Evolutionary conservation across 2,329 filamentous ascomycete genomes (phyloP).

Genomic region (Penicillium sp.): DNA sequence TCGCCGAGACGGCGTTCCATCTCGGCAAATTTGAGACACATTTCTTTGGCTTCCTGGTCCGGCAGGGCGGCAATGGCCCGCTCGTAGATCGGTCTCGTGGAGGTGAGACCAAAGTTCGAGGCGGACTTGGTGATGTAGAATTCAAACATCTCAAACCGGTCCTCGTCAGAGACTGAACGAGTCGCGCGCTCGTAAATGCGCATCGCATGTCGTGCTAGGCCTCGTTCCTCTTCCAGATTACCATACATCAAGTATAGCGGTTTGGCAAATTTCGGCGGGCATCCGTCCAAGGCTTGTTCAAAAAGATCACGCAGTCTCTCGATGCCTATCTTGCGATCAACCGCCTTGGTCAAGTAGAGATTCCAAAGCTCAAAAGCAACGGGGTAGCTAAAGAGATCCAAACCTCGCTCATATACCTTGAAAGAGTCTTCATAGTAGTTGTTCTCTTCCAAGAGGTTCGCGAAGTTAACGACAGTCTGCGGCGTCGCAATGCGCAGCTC

Average conservation of each 20-base stretch:
- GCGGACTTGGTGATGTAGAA: conserved; percentile 99
- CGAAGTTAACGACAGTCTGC: conserved; percentile 97
- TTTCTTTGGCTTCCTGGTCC: conserved; percentile 86
- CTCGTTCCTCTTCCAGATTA: conserved; percentile 90
- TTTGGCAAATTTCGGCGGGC: conserved; percentile 93
- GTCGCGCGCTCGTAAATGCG: conserved; percentile 97
- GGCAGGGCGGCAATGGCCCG: conserved; percentile 89
- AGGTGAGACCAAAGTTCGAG: conserved; percentile 94
- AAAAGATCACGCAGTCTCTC: conserved; percentile 91
- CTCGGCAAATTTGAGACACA: conserved; percentile 98
- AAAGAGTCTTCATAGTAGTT: conserved; percentile 96
- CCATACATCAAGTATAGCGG: conserved; percentile 97
- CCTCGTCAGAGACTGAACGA: conserved; percentile 87
- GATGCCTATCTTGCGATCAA: conserved; percentile 92
- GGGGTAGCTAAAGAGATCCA: conserved; percentile 97
- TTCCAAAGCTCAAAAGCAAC: conserved; percentile 99
- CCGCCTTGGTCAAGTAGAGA: conserved; percentile 91
- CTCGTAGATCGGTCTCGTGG: conserved; percentile 92
- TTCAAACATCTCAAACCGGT: conserved; percentile 95
- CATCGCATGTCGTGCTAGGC: conserved; percentile 93
- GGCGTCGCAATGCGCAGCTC: conserved; percentile 96
- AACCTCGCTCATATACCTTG: conserved; percentile 91
- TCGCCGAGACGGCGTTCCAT: conserved; percentile 90
- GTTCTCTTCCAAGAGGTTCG: conserved; percentile 88
- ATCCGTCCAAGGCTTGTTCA: conserved; percentile 92